phyloP scores from a whole-genome alignment of 129 eudicot genomes.

The Tagetes patula region DNA sequence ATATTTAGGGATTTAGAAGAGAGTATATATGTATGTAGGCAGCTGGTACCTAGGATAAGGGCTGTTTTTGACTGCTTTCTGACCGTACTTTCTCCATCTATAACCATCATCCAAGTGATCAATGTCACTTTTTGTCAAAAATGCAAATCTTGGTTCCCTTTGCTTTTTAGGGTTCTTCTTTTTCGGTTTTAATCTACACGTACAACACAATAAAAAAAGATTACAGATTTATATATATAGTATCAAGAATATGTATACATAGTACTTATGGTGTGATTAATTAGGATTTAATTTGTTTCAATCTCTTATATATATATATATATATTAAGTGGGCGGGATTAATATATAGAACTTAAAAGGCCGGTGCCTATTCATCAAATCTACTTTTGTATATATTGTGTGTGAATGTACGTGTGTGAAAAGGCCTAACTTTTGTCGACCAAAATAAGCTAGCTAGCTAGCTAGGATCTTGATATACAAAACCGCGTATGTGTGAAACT shows the following conservation, averaged over 20 bases:
- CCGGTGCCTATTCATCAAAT: constrained; percentile 32
- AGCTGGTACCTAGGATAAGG: constrained; percentile 92
- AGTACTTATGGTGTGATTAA: too few species aligned
- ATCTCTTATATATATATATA: too few species aligned
- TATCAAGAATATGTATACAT: too few species aligned
- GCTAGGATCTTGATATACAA: constrained; percentile 15
- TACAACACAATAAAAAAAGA: constrained; percentile 5
- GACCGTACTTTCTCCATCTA: constrained; percentile 99
- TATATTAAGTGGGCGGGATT: too few species aligned
- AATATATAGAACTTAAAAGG: too few species aligned
- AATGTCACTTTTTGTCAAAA: constrained; percentile 93
- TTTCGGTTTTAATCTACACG: constrained; percentile 56
- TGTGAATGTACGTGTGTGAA: constrained; percentile 17
- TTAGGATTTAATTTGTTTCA: too few species aligned
- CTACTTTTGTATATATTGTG: constrained; percentile 4
- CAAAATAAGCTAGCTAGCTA: constrained; percentile 5
- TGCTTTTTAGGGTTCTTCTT: constrained; percentile 77
- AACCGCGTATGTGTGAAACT: constrained; percentile 40
- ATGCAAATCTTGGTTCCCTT: constrained; percentile 92
- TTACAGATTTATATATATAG: too few species aligned
- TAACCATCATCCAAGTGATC: constrained; percentile 98
- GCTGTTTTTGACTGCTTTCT: constrained; percentile 98
- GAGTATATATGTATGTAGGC: background rate
- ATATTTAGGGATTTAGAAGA: constrained; percentile 19
- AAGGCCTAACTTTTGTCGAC: constrained; percentile 32